Percentiles rank a stretch among this genome's conserved stretches.
phyloP scores from a whole-genome alignment of 2,329 filamentous ascomycete species.

The Fusarium setosum region DNA sequence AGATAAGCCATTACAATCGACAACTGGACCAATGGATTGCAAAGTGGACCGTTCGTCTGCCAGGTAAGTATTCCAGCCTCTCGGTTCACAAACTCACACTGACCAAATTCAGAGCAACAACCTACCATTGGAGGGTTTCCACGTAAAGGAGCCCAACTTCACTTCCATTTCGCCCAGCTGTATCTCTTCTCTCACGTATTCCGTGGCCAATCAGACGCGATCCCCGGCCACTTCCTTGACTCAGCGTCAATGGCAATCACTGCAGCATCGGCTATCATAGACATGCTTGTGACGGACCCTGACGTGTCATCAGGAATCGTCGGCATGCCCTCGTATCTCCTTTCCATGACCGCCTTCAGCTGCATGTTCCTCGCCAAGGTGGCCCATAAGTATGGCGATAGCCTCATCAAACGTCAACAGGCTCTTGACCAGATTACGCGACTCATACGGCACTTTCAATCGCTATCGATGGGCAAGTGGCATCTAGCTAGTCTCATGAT shows the following conservation, averaged over 20 bases:
- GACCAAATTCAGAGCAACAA: conserved; percentile 46
- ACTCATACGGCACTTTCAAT: conserved; percentile 54
- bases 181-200: conserved; percentile 53
- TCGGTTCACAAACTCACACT: too few species aligned
- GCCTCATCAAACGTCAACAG: conserved; percentile 50
- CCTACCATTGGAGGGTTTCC: conserved; percentile 49
- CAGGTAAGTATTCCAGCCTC: conserved; percentile 44
- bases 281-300: conserved; percentile 53
- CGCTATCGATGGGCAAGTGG: conserved; percentile 54
- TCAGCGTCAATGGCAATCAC: conserved; percentile 40
- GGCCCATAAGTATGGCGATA: conserved; percentile 52
- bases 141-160: conserved; percentile 49
- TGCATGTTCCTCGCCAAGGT: conserved; percentile 61
- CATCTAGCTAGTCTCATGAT: conserved; percentile 60
- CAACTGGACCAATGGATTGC: conserved; percentile 53
- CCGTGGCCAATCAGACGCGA: conserved; percentile 46
- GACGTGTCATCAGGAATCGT: conserved; percentile 51
- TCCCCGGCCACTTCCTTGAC: conserved; percentile 45
- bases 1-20: conserved; percentile 49
- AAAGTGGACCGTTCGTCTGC: conserved; percentile 47
- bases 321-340: conserved; percentile 60
- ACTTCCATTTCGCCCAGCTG: conserved; percentile 53
- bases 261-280: conserved; percentile 54
- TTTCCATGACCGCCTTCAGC: conserved; percentile 62
- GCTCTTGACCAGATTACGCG: conserved; percentile 52